Base-by-base conservation (phyloP, 2,329 filamentous ascomycete genomes). In the Aureobasidium namibiae region DNA sequence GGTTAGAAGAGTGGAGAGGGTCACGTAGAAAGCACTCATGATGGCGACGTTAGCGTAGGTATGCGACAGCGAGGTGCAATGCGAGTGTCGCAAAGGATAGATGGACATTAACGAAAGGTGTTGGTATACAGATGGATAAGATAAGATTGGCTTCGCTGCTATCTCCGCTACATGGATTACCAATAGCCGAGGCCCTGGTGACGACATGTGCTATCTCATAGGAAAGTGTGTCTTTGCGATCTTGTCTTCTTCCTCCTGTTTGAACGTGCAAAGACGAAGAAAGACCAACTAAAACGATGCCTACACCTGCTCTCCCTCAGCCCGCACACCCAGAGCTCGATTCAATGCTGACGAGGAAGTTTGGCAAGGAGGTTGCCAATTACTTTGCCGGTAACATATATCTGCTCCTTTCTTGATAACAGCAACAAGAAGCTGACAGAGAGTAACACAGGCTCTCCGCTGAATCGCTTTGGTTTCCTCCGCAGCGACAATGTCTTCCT, bases 381-480 rank as follows among this genome's bases (percentile, higher is more conserved):
- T 94, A 94, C 81, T 94, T 92, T 74, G 84, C 88, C 52, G 79
- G 75, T 76, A 67, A n/a, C n/a, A n/a, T n/a, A 42, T 56, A n/a
- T 24, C 24, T 23, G 34, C 21, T 23, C 24, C 49, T 26, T 21
- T 21, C 26, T 29, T 29, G 26, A 5, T 29, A 9, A 29, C 9
- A 18, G 11, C 13, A 56, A 23, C 5, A 34, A 41, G 8, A 11
- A 31, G n/a, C 34, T 39, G 24, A 53, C 7, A n/a, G 16, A 29
- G n/a, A 23, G n/a, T 8, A 11, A 34, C 8, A 4, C 61, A 77
- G 87, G 89, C 65, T 87, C 83, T 58, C 87, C 86, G 7, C 74
- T 92, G 60, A 92, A 94, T 76, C 85, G 89, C 46, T 81, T 92
- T 48, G 89, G 87, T 16, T 94, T 92, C 73, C 78, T 94, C 26